Evolutionary conservation across 345 rosid genomes (phyloP).

Genomic region (Aegle marmelos): DNA sequence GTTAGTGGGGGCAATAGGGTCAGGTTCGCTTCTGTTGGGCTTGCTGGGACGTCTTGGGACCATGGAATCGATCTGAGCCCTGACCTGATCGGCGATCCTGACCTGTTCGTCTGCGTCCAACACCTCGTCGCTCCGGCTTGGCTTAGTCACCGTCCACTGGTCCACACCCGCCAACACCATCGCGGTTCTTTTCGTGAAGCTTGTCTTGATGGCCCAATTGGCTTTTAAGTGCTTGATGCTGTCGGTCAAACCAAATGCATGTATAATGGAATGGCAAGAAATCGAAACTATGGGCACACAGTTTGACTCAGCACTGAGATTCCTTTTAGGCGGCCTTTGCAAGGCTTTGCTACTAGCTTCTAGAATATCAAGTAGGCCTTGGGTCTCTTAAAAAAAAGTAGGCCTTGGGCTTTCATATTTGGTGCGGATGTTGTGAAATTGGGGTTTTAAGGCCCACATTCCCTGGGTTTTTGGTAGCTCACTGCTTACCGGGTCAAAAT

Average conservation of each 20-base stretch:
- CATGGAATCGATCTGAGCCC: conserved; percentile 57
- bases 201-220: not conserved
- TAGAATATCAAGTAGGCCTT: too few species aligned
- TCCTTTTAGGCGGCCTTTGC: not conserved
- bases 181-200: not conserved
- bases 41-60: conserved; percentile 70
- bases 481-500: too few species aligned
- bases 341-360: too few species aligned
- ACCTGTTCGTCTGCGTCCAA: conserved; percentile 48
- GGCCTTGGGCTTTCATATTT: too few species aligned
- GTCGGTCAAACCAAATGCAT: not conserved
- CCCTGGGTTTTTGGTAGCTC: too few species aligned
- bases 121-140: conserved; percentile 82
- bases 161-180: conserved; percentile 20
- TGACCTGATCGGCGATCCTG: conserved; percentile 44
- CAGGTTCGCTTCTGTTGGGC: conserved; percentile 73
- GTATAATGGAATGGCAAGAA: not conserved
- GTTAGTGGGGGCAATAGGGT: not conserved
- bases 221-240: not conserved
- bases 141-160: conserved; percentile 43
- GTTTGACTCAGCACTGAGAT: not conserved
- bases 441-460: too few species aligned
- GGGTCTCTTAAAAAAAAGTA: too few species aligned
- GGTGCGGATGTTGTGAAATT: too few species aligned
- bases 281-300: not conserved